Base-by-base conservation (phyloP, 1,284 basidiomycete species). In the Austroboletus olivaceoglutinosus region DNA sequence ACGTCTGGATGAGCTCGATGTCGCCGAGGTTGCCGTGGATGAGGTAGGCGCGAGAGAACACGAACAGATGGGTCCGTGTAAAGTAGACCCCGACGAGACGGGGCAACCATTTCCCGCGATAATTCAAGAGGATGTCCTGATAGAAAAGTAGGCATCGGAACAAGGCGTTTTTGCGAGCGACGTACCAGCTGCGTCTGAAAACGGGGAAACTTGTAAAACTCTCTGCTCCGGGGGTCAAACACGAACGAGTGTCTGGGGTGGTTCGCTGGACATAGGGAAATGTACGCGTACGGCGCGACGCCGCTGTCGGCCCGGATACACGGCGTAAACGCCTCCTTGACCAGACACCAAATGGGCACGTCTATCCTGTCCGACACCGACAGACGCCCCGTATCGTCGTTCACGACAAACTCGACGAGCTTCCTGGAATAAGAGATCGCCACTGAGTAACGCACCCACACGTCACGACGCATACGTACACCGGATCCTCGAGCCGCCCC, bases 81-180 rank as follows among this genome's bases (percentile, higher is more conserved):
- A 52, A 52, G 38, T 62, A 50, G 12, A 55, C 48, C 22, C 52
- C 51, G 25, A 64, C 49, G 27, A 58, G 54, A 34, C 58, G 45
- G 16, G 59, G 61, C 1, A 58, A 40, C 62, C 57, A 62, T 21
- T 34, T 45, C 4, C 59, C 59, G 9, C 36, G 50, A 47, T 62
- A 60, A 9, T 46, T 51, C 18, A 57, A 30, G 29, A 60, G 49
- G 12, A 51, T 27, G 6, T 62, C 55, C 58, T 60, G 21, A n/a
- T 8, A 15, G 10, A 25, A 25, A 25, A 9, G 25, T 25, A 25
- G 25, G 6, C 4, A 25, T 25, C 7, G 10, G 6, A 8, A 25
- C 25, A 8, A 25, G 25, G 0, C 25, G 10, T 5, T 25, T n/a
- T 9, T 25, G 25, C 25, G 25, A 25, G 25, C 4, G 10, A 23